Base-by-base conservation (phyloP, 2,329 filamentous ascomycete species). In the Helotiales sp. region DNA sequence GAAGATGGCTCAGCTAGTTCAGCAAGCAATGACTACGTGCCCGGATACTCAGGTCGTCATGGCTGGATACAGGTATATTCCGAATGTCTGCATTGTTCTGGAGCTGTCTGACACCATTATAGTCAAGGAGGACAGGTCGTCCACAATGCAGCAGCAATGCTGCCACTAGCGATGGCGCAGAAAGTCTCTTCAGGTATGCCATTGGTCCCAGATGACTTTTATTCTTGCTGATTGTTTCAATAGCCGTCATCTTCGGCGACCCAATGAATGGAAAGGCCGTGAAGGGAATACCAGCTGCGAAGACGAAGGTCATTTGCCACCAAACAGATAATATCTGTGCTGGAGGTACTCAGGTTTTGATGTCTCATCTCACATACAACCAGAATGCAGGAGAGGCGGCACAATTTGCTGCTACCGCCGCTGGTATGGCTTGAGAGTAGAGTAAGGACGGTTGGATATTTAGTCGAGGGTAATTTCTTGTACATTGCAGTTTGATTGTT, bases 1-100 rank as follows among this genome's bases (percentile, higher is more conserved):
- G 64, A 78, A 77, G 63, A 83, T 85, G 65, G 70, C 67, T 3
- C 28, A 59, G 6, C 43, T 74, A 37, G 65, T 72, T 15, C 43
- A 45, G 8, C 52, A 66, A 40, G 64, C 70, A 6, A 49, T 70
- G 37, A 64, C 64, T 5, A n/a, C 69, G 24, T 74, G 71, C 28
- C 72, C 72, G 0, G 40, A 68, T 5, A 68, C 71, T 1, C 71
- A 71, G 32, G 45, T 74, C 15, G 67, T 70, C 6, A 70, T 74
- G 64, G 63, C 52, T 30, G 72, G 72, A 17, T 74, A 74, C 57
- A 71, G 67, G 60, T 64, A 70, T 20, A 64, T 24, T n/a, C n/a
- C n/a, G 22, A 32, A 32, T n/a, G 17, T 15, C 11, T n/a, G 13
- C 43, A n/a, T n/a, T n/a, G n/a, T n/a, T n/a, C n/a, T n/a, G n/a